Base-by-base conservation (phyloP, 164 flowering plant genomes). In the Chloranthus sessilifolius region DNA sequence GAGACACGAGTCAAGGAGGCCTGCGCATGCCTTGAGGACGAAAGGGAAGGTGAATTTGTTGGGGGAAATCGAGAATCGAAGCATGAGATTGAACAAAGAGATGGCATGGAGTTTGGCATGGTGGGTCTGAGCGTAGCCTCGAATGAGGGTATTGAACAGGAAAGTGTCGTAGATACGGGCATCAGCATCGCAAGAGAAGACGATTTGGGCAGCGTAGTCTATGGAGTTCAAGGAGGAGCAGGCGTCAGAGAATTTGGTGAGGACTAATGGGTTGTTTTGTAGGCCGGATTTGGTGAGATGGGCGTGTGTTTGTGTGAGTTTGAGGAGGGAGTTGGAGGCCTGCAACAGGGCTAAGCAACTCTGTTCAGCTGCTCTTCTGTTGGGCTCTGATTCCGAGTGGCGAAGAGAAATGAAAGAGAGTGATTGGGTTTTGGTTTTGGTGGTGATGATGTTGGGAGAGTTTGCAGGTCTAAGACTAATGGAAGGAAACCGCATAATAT, bases 1-100 rank as follows among this genome's bases (percentile, higher is more conserved):
- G 12, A 60, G 37, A 52, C 27, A 24, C 15, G 29, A 22, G 27
- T 60, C 63, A 8, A 15, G 16, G 25, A 52, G 28, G n/a, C 35
- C 34, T 0, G 58, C 56, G n/a, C 58, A 52, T 31, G 58, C 63
- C 43, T 60, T 60, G 14, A 60, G 63, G 17, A 52, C 24, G 34
- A 60, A 43, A 20, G 63, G 63, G 45, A 52, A 52, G 37, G 63
- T 60, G 50, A 52, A 60, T 35, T 60, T 60, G 22, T 60, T 60
- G 22, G 63, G 63, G 2, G 28, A 22, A 16, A 52, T 23, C 8
- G 11, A 20, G n/a, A 34, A 12, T 14, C 28, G 19, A 17, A 43
- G 43, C 57, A 60, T 52, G 45, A 52, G 36, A 20, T 50, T 35
- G 52, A 52, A 60, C 4, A 20, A n/a, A 20, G 26, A 36, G 26